Percentiles rank a stretch among this genome's conserved stretches.
Conservation (phyloP, 169 alveolate genomes). For the Condylostoma magnum region DNA sequence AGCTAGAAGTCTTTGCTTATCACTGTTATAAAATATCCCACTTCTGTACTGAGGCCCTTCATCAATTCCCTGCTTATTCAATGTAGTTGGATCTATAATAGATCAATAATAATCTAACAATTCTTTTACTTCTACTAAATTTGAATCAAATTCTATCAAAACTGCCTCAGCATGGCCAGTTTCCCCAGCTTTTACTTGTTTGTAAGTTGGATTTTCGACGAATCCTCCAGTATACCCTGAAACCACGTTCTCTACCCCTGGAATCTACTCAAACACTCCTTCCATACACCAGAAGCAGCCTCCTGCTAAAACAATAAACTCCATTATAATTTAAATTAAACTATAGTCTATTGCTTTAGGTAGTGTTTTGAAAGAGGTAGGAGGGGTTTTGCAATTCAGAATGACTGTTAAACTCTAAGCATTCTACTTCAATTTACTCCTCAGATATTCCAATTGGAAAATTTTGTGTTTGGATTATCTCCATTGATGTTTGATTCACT, state of each 20-base stretch:
- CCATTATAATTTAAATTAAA: too few relatives aligned
- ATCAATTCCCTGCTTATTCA: constrained; percentile 68
- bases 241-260: constrained; percentile 47
- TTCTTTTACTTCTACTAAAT: constrained; percentile 28
- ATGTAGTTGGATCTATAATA: constrained; percentile 68
- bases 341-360: too few relatives aligned
- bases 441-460: too few relatives aligned
- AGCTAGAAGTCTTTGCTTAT: too few relatives aligned
- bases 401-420: too few relatives aligned
- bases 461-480: too few relatives aligned
- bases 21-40: too few relatives aligned
- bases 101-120: constrained; percentile 42
- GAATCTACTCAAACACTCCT: constrained; percentile 38
- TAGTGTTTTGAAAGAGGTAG: too few relatives aligned
- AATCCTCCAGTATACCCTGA: constrained; percentile 72
- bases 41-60: constrained; percentile 71
- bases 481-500: too few relatives aligned
- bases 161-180: constrained; percentile 78
- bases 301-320: constrained; percentile 63
- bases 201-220: constrained; percentile 46
- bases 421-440: too few relatives aligned
- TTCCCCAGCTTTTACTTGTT: constrained; percentile 61
- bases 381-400: too few relatives aligned
- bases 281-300: constrained; percentile 84
- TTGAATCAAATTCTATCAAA: constrained; percentile 40